Evolutionary conservation across 2,329 filamentous ascomycete genomes (phyloP).

Genomic region (Aspergillus texensis): DNA sequence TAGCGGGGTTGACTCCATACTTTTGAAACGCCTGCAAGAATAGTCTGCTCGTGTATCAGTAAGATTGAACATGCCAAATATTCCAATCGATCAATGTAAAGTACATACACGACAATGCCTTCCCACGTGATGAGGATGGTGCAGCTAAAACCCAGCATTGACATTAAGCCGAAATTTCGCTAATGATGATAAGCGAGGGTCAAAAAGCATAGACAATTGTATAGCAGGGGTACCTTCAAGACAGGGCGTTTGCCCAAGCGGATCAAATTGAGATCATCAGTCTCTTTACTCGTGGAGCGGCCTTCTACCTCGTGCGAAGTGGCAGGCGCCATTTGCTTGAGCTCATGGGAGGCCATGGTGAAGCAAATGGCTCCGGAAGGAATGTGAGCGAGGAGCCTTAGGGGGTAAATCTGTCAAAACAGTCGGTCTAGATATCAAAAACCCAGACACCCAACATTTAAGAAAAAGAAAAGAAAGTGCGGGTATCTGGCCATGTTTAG

Average conservation of each 20-base stretch:
- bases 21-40: constrained; percentile 25
- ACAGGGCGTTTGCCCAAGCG: constrained; percentile 56
- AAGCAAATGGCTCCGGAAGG: neutral
- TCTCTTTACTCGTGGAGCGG: constrained; percentile 20
- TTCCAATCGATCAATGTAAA: neutral
- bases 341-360: constrained; percentile 8
- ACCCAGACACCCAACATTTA: neutral
- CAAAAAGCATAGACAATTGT: neutral
- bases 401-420: neutral
- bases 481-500: neutral
- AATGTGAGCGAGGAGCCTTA: neutral
- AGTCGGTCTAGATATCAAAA: neutral
- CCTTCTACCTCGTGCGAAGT: constrained; percentile 18
- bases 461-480: neutral
- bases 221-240: constrained; percentile 38
- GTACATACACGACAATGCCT: constrained; percentile 38
- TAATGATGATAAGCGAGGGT: constrained; percentile 15
- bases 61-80: neutral
- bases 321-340: constrained; percentile 16
- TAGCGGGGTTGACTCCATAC: constrained; percentile 12
- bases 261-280: constrained; percentile 50
- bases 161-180: constrained; percentile 46
- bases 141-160: constrained; percentile 45
- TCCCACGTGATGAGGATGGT: constrained; percentile 47
- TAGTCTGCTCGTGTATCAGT: constrained; percentile 9